Base-by-base conservation (phyloP, 2,329 filamentous ascomycete genomes). In the Penicillium crustosum region DNA sequence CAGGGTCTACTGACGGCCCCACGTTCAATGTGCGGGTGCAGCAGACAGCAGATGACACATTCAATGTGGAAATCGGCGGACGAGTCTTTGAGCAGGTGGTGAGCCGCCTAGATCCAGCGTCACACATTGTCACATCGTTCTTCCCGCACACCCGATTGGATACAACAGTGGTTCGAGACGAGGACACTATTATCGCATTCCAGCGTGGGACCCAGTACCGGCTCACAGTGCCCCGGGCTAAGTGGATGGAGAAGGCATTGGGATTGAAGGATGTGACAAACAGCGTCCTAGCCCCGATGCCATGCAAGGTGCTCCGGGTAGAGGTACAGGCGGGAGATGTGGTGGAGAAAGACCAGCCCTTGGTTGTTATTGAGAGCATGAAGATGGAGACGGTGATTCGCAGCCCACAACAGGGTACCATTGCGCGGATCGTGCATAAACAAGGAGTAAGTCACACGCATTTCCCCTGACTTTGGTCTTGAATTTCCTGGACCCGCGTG, bases 351-450 rank as follows among this genome's bases (percentile, higher is more conserved):
- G 93, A 93, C 45, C 87, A 93, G 57, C 86, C 91, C 7, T 78
- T 99, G 57, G 90, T 97, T 13, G 92, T 97, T 79, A 92, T 93
- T 68, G 89, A 93, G 76, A 92, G 89, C 58, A 93, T 93, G 89
- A 93, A 93, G 81, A 93, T 93, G 89, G 89, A 93, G 73, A 93
- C 89, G 2, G 87, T 92, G 1, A 92, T 93, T 66, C 83, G 89
- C 59, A 90, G 89, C 52, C 89, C 89, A 8, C 88, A 90, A 62
- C 83, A 85, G 58, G 89, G 89, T 7, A 79, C 86, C 0, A 83
- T 93, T 60, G 87, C 89, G 72, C 88, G 85, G 71, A 76, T 93
- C 56, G 88, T 89, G 39, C 89, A 92, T 70, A 86, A 87, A 69
- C 84, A 88, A 77, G 90, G 90, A 58, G 88, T 90, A 80, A 81